Evolutionary conservation across 2,329 filamentous ascomycete species (phyloP), one percentile per base, ranked within the genome.

Genomic region (Calonectria henricotiae): DNA sequence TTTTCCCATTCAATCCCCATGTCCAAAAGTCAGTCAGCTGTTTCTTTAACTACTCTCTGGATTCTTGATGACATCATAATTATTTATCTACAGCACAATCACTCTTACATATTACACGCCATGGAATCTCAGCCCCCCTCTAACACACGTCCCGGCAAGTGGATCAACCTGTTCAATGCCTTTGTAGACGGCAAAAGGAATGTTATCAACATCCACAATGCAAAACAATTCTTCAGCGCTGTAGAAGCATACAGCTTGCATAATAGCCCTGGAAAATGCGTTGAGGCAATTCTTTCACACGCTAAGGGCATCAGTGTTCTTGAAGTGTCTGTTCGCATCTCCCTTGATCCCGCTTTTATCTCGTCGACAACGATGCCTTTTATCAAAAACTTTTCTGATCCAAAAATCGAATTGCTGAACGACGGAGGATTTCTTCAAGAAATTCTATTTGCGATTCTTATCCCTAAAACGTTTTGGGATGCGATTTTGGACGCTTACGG

Each of bases 381-480:
- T 7, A 44, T 75, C 17, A n/a, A 64, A 0, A 41, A 9, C 0
- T 58, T 78, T 11, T 70, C 70, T 1, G 69, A 76, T 1, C 62
- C 72, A 0, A 68, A 67, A 1, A 71, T 77, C 1, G 55, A 62
- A n/a, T 41, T 73, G 2, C 64, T 78, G 4, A 78, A 69, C 5
- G 65, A 75, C 37, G 75, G 76, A 0, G 62, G 27, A 4, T 78
- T 78, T 1, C 71, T 78, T 11, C 66, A 65, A 0, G 71, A 76
- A 1, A 27, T 78, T 15, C 58, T 91, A 3, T 75, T 90, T 0
- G 79, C 81, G 0, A 80, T 91, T 3, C 78, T 87, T 1, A 80
- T 88, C 1, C 89, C 90, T 0, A 85, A 85, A 0, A 86, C 86
- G 0, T 82, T 91, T 13, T 91, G 90, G 90, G 82, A 83, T 17